phyloP scores from a whole-genome alignment of 441 rosid genomes.

The Gossypium trilobum region DNA sequence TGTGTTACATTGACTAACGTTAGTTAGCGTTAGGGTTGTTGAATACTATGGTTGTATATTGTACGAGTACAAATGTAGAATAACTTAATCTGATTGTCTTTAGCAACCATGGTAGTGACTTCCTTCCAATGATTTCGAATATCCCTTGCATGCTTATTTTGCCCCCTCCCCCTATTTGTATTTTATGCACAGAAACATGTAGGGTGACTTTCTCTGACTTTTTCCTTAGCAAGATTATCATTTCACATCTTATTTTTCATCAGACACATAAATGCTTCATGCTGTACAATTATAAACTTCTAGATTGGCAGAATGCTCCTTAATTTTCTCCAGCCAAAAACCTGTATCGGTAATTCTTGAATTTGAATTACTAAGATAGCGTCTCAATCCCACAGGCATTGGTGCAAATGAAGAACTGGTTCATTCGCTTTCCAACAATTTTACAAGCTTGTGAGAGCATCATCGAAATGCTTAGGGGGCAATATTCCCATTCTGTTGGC shows the following conservation, averaged over 20 bases:
- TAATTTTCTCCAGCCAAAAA: background rate
- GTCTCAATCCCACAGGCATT: conserved; percentile 49
- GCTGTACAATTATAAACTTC: background rate
- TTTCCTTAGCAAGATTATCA: background rate
- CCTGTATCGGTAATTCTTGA: conserved; percentile 2
- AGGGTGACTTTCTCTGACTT: background rate
- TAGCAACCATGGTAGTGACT: background rate
- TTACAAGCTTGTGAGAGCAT: conserved; percentile 80
- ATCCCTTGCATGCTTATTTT: conserved; percentile 5
- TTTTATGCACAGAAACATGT: background rate
- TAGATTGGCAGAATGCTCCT: conserved; percentile 6
- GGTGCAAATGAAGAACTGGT: conserved; percentile 78
- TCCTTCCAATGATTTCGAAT: background rate
- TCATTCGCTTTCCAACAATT: conserved; percentile 79
- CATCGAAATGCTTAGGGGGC: conserved; percentile 98
- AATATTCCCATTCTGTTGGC: conserved; percentile 89
- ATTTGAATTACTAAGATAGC: conserved; percentile 12
- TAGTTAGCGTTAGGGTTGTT: background rate
- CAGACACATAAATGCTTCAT: background rate
- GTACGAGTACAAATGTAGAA: background rate
- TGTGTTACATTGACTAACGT: background rate
- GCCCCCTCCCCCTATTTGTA: background rate
- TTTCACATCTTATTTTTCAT: background rate
- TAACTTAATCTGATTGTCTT: background rate
- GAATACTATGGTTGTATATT: background rate